These are phyloP conservation scores for Rhynchospora pubera DNA, from an alignment of 176 grass and related monocot species.

Conservation along the genomic window DNA sequence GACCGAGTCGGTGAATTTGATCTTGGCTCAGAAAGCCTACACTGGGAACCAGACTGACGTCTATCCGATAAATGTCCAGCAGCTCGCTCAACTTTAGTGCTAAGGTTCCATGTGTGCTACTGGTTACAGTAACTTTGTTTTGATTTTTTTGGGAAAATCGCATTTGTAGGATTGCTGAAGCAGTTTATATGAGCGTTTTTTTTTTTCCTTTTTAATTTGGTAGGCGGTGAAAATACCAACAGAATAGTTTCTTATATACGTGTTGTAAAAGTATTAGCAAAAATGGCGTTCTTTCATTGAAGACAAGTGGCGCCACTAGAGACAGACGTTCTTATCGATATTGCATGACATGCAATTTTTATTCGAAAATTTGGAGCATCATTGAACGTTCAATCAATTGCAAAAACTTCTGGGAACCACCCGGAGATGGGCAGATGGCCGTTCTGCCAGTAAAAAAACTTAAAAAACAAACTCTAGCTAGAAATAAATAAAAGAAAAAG, in stretches of 20 bases:
- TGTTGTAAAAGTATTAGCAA: background rate
- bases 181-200: too few relatives aligned
- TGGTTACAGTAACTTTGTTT: background rate
- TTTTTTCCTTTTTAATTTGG: too few relatives aligned
- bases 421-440: too few relatives aligned
- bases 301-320: background rate
- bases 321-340: background rate
- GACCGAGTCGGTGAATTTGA: conserved; percentile 37
- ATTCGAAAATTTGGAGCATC: background rate
- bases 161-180: background rate
- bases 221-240: background rate
- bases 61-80: conserved; percentile 51
- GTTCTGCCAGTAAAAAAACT: too few relatives aligned
- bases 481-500: too few relatives aligned
- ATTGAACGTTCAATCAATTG: background rate
- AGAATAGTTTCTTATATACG: background rate
- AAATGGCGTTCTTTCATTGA: background rate
- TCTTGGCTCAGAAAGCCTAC: conserved; percentile 35
- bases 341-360: background rate
- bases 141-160: background rate
- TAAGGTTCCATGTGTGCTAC: background rate
- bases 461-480: too few relatives aligned
- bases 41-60: conserved; percentile 19
- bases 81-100: conserved; percentile 28
- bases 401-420: background rate